A percentile compares a stretch with the other conserved stretches of the same genome.
These are phyloP conservation scores for Phytophthora sansomeana DNA, from an alignment of 352 stramenopile genomes.

Conservation along the genomic window DNA sequence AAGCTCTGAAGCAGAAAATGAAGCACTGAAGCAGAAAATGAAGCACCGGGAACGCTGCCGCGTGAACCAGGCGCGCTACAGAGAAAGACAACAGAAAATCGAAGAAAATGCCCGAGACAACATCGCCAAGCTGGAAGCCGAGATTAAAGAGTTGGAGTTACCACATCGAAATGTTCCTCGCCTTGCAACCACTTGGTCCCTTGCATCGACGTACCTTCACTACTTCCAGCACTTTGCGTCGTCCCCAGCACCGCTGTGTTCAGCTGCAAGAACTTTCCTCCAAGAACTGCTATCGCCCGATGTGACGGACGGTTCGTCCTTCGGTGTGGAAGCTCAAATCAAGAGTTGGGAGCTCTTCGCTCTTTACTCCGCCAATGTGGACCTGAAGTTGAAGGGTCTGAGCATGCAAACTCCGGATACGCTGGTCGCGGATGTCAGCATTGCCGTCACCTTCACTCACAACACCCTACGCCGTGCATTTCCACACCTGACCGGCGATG, in stretches of 20 bases:
- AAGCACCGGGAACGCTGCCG: not conserved
- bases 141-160: not conserved
- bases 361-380: not conserved
- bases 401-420: not conserved
- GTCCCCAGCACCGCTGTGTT: not conserved
- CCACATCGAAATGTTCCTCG: not conserved
- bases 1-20: constrained; percentile 1
- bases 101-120: not conserved
- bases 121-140: not conserved
- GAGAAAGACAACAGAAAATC: not conserved
- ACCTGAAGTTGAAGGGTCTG: not conserved
- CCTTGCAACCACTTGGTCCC: too few relatives aligned
- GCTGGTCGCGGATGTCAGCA: not conserved
- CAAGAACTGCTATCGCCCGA: not conserved
- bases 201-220: not conserved
- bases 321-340: not conserved
- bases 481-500: constrained; percentile 1
- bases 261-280: not conserved
- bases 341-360: not conserved
- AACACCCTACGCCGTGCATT: not conserved
- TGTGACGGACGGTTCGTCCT: not conserved
- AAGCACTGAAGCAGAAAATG: too few relatives aligned
- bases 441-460: not conserved
- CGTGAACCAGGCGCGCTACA: not conserved
- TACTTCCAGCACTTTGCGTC: not conserved